Percentiles rank a stretch among this genome's conserved stretches.
phyloP scores from a whole-genome alignment of 1,139 yeast species.

The Magnusiomyces magnusii region DNA sequence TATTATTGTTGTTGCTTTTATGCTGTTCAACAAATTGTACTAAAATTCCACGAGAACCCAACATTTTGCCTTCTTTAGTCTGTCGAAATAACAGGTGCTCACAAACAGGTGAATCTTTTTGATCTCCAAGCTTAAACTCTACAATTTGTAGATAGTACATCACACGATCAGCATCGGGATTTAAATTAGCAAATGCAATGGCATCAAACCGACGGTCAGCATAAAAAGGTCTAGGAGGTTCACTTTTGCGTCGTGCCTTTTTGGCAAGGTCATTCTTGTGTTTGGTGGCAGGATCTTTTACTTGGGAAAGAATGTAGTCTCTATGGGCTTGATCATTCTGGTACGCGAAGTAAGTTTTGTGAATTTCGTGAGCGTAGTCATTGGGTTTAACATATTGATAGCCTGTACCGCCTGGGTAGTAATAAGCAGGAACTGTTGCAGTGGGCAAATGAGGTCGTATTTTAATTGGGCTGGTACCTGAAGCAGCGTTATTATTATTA shows the following conservation, averaged over 20 bases:
- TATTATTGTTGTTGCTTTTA: neutral
- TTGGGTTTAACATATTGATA: neutral
- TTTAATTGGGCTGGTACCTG: neutral
- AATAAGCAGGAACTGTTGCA: neutral
- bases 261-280: neutral
- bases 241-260: neutral
- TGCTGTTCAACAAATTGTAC: neutral
- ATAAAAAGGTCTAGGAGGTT: constrained; percentile 6
- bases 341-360: neutral
- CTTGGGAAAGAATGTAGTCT: neutral
- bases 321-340: neutral
- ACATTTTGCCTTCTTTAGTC: neutral
- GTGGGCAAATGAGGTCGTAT: neutral
- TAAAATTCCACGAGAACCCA: neutral
- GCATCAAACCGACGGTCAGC: neutral
- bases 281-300: neutral
- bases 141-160: constrained; percentile 4
- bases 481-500: neutral
- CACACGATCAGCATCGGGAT: neutral
- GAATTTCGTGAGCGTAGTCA: neutral
- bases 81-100: neutral
- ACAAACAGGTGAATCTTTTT: neutral
- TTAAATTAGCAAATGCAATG: neutral
- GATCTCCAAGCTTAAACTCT: neutral
- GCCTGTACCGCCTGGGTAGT: neutral